Evolutionary conservation across 108 stramenopile species (phyloP).

Genomic region (Chaetoceros muelleri): DNA sequence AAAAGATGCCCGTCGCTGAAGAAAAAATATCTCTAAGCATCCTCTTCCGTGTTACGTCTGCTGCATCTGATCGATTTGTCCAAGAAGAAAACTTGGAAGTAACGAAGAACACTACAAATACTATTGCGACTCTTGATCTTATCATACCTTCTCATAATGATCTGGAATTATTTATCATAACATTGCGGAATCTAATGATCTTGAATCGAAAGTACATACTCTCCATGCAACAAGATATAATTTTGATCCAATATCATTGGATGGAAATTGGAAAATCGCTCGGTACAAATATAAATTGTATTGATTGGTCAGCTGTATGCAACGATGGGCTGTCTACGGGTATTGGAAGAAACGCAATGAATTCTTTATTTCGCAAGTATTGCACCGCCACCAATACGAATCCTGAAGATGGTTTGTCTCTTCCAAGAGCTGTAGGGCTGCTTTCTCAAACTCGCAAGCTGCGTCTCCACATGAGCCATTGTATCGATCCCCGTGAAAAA

Average conservation of each 20-base stretch:
- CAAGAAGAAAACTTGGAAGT: constrained; percentile 18
- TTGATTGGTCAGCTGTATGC: neutral
- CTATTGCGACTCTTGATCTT: constrained; percentile 50
- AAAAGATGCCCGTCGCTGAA: neutral
- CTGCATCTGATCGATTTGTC: constrained; percentile 12
- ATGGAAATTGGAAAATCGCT: constrained; percentile 46
- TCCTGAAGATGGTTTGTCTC: neutral
- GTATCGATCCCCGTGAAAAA: constrained; percentile 3
- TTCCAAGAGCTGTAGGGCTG: constrained; percentile 2
- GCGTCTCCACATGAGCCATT: constrained; percentile 6
- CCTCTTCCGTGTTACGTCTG: constrained; percentile 11
- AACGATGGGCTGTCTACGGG: constrained; percentile 10
- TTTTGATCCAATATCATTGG: constrained; percentile 42
- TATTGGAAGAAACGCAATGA: constrained; percentile 8
- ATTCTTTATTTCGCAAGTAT: constrained; percentile 12
- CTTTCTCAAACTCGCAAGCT: constrained; percentile 12
- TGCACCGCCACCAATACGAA: constrained; percentile 1
- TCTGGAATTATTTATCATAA: constrained; percentile 28
- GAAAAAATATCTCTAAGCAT: constrained; percentile 15
- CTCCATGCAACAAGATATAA: constrained; percentile 2
- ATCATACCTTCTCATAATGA: constrained; percentile 38
- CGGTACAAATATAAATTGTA: constrained; percentile 2
- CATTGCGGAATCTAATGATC: constrained; percentile 41
- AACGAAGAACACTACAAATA: constrained; percentile 3
- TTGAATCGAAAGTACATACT: constrained; percentile 22